These are phyloP conservation scores for Triticum timopheevii DNA, from an alignment of 176 grass and related monocot genomes.

Conservation along the genomic window DNA sequence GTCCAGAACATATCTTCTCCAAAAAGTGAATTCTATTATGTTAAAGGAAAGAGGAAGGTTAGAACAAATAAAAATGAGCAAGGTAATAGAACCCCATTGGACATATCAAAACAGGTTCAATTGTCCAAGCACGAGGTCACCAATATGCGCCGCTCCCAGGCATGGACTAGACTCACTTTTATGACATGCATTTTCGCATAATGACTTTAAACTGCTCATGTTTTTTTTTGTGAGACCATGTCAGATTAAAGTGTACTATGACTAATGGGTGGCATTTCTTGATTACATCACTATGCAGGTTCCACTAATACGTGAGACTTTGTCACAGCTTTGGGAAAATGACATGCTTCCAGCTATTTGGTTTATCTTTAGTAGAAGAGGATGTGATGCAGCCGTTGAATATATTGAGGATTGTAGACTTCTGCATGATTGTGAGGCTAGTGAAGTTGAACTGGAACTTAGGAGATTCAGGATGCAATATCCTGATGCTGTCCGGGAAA, in stretches of 20 bases:
- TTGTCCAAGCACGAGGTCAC: slow-evolving; percentile 90
- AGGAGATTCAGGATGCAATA: slow-evolving; percentile 83
- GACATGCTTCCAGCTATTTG: slow-evolving; percentile 98
- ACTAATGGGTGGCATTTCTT: slow-evolving; percentile 27
- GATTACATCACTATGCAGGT: slow-evolving; percentile 55
- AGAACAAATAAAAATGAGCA: slow-evolving; percentile 63
- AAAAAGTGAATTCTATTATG: slow-evolving; percentile 58
- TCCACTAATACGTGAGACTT: slow-evolving; percentile 92
- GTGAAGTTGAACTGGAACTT: slow-evolving; percentile 94
- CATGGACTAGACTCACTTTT: slow-evolving; percentile 36
- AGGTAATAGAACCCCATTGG: slow-evolving; percentile 45
- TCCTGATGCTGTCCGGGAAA: slow-evolving; percentile 90
- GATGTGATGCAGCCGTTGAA: slow-evolving; percentile 96
- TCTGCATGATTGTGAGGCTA: slow-evolving; percentile 86
- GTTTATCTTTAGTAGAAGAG: slow-evolving; percentile 99
- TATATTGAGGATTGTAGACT: slow-evolving; percentile 94
- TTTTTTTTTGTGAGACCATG: not conserved
- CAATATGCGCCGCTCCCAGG: slow-evolving; percentile 81
- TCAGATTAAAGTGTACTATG: not conserved
- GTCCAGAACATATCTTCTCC: slow-evolving; percentile 61
- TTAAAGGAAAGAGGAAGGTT: slow-evolving; percentile 64
- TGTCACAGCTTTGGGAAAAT: slow-evolving; percentile 76
- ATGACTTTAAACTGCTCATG: slow-evolving; percentile 14
- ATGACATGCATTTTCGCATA: slow-evolving; percentile 22
- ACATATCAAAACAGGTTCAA: slow-evolving; percentile 65